phyloP scores from a whole-genome alignment of 768 basidiomycete genomes.

The Termitomyces sp. region DNA sequence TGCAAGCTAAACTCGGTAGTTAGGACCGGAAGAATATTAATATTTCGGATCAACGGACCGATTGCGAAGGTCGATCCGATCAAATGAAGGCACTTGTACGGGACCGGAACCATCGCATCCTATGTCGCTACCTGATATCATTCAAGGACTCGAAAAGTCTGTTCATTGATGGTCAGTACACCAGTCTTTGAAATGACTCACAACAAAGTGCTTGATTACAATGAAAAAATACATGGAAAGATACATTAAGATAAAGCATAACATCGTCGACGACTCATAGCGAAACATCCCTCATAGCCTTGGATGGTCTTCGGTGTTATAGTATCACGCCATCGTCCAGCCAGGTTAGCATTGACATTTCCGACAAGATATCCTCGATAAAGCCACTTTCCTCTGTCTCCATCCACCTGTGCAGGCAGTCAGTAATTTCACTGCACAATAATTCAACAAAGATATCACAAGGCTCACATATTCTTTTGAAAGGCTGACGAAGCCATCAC shows the following conservation, averaged over 20 bases:
- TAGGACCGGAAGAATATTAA: too few species aligned
- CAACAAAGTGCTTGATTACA: not conserved
- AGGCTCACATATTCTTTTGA: conserved; percentile 78
- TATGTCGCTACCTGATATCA: not conserved
- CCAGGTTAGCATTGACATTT: conserved; percentile 59
- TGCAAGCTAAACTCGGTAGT: too few species aligned
- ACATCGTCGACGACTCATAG: conserved; percentile 62
- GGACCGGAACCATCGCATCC: not conserved
- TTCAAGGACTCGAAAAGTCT: not conserved
- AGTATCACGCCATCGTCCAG: conserved; percentile 87
- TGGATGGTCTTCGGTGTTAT: conserved; percentile 52
- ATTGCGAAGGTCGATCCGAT: not conserved
- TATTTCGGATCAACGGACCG: not conserved
- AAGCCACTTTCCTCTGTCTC: conserved; percentile 77
- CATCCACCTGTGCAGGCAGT: conserved; percentile 44
- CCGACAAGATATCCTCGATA: conserved; percentile 83
- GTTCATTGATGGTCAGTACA: not conserved
- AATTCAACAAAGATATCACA: not conserved
- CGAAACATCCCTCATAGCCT: conserved; percentile 87
- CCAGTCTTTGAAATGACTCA: not conserved
- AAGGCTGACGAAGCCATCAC: conserved; percentile 76
- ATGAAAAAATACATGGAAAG: not conserved
- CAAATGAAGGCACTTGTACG: not conserved
- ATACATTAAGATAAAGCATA: not conserved
- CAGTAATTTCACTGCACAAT: not conserved